phyloP scores from a whole-genome alignment of 345 rosid genomes.

The rapeseed (Brassica napus) region DNA sequence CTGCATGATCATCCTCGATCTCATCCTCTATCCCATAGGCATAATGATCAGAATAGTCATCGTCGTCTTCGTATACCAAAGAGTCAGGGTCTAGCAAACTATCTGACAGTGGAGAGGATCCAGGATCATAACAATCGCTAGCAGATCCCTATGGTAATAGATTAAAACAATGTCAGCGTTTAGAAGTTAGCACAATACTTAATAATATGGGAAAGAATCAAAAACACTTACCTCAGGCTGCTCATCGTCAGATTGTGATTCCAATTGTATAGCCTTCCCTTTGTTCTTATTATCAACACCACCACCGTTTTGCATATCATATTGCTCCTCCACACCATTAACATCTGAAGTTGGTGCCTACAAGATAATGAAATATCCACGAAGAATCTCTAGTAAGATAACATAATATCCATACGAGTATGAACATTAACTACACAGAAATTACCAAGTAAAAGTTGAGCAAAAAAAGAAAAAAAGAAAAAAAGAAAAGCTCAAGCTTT shows the following conservation, averaged over 20 bases:
- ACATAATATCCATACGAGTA: not conserved
- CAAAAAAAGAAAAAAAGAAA: not conserved
- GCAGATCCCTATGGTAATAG: conserved; percentile 38
- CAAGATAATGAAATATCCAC: conserved; percentile 17
- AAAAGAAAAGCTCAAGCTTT: not conserved
- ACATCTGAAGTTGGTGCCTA: conserved; percentile 54
- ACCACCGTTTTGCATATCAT: conserved; percentile 50
- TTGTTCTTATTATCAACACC: conserved; percentile 49
- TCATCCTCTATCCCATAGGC: conserved; percentile 39
- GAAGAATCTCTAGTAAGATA: not conserved
- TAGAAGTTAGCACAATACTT: not conserved
- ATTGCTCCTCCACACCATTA: conserved; percentile 65
- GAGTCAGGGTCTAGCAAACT: conserved; percentile 44
- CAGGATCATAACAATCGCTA: conserved; percentile 25
- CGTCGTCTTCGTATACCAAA: conserved; percentile 40
- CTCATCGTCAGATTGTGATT: conserved; percentile 28
- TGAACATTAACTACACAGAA: not conserved
- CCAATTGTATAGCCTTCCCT: conserved; percentile 58
- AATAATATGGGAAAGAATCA: not conserved
- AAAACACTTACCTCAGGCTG: conserved; percentile 1
- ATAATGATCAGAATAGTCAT: conserved; percentile 40
- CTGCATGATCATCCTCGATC: conserved; percentile 43
- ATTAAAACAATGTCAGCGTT: not conserved
- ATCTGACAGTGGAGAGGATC: conserved; percentile 41
- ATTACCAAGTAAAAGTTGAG: too few relatives aligned